Conservation (phyloP, 2,329 filamentous ascomycete genomes). For the Xylariaceae sp. region DNA sequence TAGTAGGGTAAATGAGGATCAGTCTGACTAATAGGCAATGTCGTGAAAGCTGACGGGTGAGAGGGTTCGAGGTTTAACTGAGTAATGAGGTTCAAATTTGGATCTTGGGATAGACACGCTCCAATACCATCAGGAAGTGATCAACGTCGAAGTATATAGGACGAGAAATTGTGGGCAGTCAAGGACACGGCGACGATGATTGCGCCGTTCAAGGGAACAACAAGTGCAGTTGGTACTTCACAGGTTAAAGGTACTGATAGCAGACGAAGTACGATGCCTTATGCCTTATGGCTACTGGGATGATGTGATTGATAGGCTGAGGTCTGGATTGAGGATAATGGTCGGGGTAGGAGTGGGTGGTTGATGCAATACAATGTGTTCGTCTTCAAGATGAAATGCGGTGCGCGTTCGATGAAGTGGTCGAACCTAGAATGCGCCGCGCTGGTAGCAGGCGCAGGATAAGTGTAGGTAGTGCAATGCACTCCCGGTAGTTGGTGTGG, state of each 20-base stretch:
- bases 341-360: neutral
- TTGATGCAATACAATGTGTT: conserved; percentile 14
- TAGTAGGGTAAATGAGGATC: conserved; percentile 19
- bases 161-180: conserved; percentile 17
- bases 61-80: conserved; percentile 22
- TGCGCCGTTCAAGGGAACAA: conserved; percentile 28
- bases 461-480: conserved; percentile 8
- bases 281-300: neutral
- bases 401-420: conserved; percentile 8
- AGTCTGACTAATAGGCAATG: conserved; percentile 26
- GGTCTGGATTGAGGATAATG: conserved; percentile 7
- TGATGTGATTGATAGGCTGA: conserved; percentile 9
- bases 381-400: conserved; percentile 1
- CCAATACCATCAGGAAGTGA: conserved; percentile 20
- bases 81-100: conserved; percentile 26
- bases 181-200: conserved; percentile 22
- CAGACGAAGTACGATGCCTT: conserved; percentile 11
- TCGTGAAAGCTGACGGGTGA: conserved; percentile 22
- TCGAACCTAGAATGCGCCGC: conserved; percentile 12
- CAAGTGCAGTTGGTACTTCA: conserved; percentile 17
- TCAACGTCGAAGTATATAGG: conserved; percentile 8
- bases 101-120: conserved; percentile 27
- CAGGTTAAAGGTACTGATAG: conserved; percentile 12
- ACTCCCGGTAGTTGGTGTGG: conserved; percentile 13
- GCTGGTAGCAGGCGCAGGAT: conserved; percentile 12